Conservation (phyloP, 768 basidiomycete species). For the Sistotremastrum niveocremeum region DNA sequence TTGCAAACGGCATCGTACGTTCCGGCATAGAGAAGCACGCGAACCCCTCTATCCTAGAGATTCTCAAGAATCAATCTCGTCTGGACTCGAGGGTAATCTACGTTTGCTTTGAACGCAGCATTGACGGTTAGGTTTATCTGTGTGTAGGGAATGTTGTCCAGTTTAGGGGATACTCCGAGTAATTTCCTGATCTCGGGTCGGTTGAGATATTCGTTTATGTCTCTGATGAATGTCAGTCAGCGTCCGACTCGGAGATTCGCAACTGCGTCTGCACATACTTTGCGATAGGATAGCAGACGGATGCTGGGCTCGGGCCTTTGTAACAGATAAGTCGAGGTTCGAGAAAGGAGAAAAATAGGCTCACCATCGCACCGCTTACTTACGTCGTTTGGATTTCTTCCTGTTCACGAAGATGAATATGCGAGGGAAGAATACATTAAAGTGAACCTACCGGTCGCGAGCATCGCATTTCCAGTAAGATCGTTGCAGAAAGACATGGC, state of each 20-base stretch:
- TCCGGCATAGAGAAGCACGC: conserved; percentile 20
- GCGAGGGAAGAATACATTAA: too few relatives aligned
- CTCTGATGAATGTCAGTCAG: conserved; percentile 18
- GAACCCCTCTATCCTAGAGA: conserved; percentile 22
- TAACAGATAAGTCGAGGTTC: conserved; percentile 18
- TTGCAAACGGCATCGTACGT: conserved; percentile 12
- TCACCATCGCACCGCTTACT: too few relatives aligned
- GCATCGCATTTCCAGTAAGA: too few relatives aligned
- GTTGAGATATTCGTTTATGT: conserved; percentile 50
- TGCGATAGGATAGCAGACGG: conserved; percentile 50
- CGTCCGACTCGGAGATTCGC: not conserved
- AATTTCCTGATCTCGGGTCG: conserved; percentile 34
- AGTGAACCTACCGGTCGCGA: too few relatives aligned
- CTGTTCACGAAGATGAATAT: too few relatives aligned
- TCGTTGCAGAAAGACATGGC: too few relatives aligned
- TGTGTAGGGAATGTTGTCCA: conserved; percentile 28
- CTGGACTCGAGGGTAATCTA: conserved; percentile 24
- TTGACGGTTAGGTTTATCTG: conserved; percentile 23
- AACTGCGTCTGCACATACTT: conserved; percentile 15
- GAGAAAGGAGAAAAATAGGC: too few relatives aligned
- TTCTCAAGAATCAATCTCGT: conserved; percentile 24
- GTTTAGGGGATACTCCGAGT: conserved; percentile 37
- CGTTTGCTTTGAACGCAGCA: conserved; percentile 29
- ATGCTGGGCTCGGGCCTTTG: conserved; percentile 30
- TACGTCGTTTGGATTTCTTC: too few relatives aligned